Percentiles rank a stretch among this genome's conserved stretches.
Evolutionary conservation across 2,329 filamentous ascomycete genomes (phyloP).

Genomic region (Xylariaceae sp.): DNA sequence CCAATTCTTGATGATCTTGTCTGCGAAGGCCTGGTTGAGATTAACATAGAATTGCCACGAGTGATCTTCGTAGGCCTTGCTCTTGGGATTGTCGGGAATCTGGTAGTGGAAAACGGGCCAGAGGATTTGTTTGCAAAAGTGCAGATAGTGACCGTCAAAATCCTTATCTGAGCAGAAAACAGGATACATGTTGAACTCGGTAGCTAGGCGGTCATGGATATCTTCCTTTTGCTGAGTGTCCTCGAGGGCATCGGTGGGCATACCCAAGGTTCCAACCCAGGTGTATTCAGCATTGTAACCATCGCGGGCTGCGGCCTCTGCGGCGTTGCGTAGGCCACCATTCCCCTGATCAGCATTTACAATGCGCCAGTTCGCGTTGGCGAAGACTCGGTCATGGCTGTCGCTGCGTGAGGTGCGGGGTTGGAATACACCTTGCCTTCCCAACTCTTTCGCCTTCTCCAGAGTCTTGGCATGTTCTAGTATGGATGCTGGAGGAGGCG

Average conservation of each 20-base stretch:
- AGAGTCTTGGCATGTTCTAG: conserved; percentile 60
- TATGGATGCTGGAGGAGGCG: conserved; percentile 71
- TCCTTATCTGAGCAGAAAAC: conserved; percentile 89
- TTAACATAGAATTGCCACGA: conserved; percentile 94
- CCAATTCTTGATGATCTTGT: conserved; percentile 86
- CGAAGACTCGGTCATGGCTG: conserved; percentile 66
- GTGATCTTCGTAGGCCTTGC: conserved; percentile 96
- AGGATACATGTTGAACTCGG: conserved; percentile 75
- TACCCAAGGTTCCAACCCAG: conserved; percentile 91
- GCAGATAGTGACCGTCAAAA: conserved; percentile 89
- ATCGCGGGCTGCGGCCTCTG: conserved; percentile 69
- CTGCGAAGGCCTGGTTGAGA: conserved; percentile 88
- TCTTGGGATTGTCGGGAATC: conserved; percentile 95
- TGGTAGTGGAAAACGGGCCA: conserved; percentile 99
- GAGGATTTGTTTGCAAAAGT: conserved; percentile 96
- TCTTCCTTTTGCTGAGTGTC: conserved; percentile 71
- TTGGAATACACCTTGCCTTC: conserved; percentile 54
- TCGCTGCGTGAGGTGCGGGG: conserved; percentile 52
- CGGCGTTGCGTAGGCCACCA: conserved; percentile 83
- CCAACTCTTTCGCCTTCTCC: conserved; percentile 54
- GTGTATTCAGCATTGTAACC: conserved; percentile 69
- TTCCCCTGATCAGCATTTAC: conserved; percentile 88
- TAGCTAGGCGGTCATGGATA: conserved; percentile 76
- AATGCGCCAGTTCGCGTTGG: conserved; percentile 76
- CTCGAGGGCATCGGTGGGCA: conserved; percentile 83